Conservation (phyloP, 78 protist genomes). For the Mastigamoeba balamuthi region DNA sequence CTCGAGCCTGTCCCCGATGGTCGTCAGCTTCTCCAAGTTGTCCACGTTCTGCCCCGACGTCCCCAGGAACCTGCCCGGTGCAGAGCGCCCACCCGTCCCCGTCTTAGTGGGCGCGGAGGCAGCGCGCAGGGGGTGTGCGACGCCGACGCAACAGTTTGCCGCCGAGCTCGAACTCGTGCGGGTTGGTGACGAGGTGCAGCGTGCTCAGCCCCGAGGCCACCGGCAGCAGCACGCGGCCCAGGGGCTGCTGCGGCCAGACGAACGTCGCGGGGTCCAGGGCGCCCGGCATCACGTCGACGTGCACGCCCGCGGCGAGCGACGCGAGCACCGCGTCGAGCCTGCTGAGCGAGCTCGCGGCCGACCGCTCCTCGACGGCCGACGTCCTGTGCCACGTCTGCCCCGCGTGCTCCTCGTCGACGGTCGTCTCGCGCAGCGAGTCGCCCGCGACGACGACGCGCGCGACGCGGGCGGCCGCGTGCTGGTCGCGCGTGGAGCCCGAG, state of each 20-base stretch:
- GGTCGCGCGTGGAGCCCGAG: no score
- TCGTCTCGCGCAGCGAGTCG: no score
- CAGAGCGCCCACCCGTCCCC: neutral
- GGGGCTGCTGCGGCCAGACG: conserved; percentile 38
- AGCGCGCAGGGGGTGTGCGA: no score
- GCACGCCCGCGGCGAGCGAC: neutral
- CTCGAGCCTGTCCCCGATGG: neutral
- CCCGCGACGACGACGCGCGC: no score
- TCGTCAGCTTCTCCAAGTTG: neutral
- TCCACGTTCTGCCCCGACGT: conserved; percentile 9
- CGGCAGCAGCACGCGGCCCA: conserved; percentile 15
- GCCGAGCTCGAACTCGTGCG: neutral
- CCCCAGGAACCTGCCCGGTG: conserved; percentile 3
- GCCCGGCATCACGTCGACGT: conserved; percentile 52
- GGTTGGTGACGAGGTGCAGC: neutral
- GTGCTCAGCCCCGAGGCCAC: neutral
- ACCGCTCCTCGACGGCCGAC: no score
- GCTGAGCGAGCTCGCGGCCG: no score
- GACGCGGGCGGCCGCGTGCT: no score
- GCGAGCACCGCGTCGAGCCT: neutral
- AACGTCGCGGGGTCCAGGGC: conserved; percentile 9
- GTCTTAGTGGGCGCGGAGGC: no score
- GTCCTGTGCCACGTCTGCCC: no score
- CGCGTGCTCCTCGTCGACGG: no score
- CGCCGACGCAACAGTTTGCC: neutral